Evolutionary conservation across 352 stramenopile genomes (phyloP).

Genomic region (Globisporangium polare): DNA sequence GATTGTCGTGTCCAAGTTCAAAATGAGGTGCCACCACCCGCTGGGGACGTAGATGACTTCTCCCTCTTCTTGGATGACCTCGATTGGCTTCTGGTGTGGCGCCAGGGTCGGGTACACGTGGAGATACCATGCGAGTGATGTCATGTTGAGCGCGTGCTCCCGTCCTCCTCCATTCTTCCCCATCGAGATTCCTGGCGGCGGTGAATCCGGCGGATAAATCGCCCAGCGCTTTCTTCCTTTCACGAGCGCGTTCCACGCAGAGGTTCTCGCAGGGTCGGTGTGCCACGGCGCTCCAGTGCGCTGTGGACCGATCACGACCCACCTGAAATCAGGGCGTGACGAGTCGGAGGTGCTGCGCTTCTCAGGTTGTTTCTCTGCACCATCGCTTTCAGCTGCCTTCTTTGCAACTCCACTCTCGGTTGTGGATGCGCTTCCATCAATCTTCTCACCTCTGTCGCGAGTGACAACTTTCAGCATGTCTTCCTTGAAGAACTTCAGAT

Average conservation of each 20-base stretch:
- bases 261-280: constrained; percentile 93
- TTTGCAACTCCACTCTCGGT: constrained; percentile 7
- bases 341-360: constrained; percentile 42
- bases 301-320: constrained; percentile 79
- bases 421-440: constrained; percentile 5
- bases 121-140: constrained; percentile 81
- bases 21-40: constrained; percentile 97
- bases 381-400: constrained; percentile 13
- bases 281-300: constrained; percentile 93
- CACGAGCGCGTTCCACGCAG: constrained; percentile 95
- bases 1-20: constrained; percentile 94
- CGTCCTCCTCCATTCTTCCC: constrained; percentile 49
- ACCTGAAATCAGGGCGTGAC: constrained; percentile 67
- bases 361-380: constrained; percentile 10
- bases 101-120: constrained; percentile 79
- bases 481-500: constrained; percentile 72
- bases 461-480: constrained; percentile 55
- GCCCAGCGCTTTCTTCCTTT: constrained; percentile 95
- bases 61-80: constrained; percentile 89
- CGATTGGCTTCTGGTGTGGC: constrained; percentile 66
- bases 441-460: constrained; percentile 19
- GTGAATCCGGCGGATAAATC: constrained; percentile 89
- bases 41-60: constrained; percentile 97
- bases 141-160: constrained; percentile 68
- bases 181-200: constrained; percentile 60